Evolutionary conservation across 2,329 filamentous ascomycete genomes (phyloP).

Genomic region (Penicillium polonicum): DNA sequence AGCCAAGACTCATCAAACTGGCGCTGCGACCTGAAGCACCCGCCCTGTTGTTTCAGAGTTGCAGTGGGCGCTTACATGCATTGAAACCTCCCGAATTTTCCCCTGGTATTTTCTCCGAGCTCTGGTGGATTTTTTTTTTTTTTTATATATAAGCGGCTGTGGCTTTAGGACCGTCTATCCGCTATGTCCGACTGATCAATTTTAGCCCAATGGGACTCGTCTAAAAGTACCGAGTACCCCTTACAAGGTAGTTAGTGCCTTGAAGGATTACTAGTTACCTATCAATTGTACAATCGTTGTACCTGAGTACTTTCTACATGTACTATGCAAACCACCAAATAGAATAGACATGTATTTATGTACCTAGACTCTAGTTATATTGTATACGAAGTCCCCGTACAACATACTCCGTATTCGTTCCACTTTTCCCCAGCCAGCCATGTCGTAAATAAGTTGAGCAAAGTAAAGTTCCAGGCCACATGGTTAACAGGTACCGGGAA

Average conservation of each 20-base stretch:
- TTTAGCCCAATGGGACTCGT: conserved; percentile 14
- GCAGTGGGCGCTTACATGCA: conserved; percentile 35
- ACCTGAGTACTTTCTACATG: background rate
- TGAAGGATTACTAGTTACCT: background rate
- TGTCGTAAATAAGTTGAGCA: background rate
- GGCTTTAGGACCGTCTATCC: conserved; percentile 10
- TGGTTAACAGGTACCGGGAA: background rate
- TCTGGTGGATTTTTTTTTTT: background rate
- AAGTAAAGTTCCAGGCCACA: background rate
- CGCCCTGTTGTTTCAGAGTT: conserved; percentile 35
- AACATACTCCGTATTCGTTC: background rate
- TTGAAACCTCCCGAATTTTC: conserved; percentile 14
- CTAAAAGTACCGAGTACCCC: background rate
- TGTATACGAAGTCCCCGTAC: background rate
- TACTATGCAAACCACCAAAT: background rate
- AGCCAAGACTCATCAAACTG: conserved; percentile 35
- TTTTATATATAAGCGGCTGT: conserved; percentile 19
- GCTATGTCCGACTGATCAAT: background rate
- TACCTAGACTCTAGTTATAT: background rate
- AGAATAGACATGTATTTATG: background rate
- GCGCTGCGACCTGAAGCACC: conserved; percentile 39
- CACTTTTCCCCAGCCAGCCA: background rate
- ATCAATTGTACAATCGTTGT: background rate
- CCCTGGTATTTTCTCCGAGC: conserved; percentile 21
- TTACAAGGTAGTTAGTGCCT: background rate